Conservation (phyloP, 306 rosid species). For the Biancaea sappan region DNA sequence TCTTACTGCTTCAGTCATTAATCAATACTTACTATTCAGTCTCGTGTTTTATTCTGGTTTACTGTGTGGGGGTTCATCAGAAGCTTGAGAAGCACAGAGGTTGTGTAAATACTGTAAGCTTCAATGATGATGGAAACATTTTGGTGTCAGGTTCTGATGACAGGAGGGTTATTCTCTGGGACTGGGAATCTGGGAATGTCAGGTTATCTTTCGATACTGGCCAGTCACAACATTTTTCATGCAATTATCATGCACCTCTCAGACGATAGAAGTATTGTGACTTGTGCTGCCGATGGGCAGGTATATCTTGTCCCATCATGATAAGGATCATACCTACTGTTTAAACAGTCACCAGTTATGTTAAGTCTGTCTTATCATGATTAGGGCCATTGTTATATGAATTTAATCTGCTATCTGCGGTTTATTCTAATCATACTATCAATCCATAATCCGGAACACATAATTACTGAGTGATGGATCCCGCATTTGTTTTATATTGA, state of each 20-base stretch:
- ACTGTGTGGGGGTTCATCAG: too few relatives aligned
- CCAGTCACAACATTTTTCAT: slow-evolving; percentile 74
- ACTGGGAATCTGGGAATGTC: slow-evolving; percentile 65
- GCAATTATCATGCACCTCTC: slow-evolving; percentile 81
- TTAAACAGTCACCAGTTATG: background rate
- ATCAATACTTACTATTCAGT: too few relatives aligned
- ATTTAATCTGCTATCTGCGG: background rate
- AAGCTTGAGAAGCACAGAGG: slow-evolving; percentile 76
- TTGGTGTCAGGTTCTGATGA: slow-evolving; percentile 91
- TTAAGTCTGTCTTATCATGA: slow-evolving; percentile 7
- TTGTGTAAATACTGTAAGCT: slow-evolving; percentile 84
- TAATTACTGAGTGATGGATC: background rate
- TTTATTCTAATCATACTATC: background rate
- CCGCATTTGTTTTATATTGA: background rate
- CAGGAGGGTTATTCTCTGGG: slow-evolving; percentile 74
- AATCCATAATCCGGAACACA: background rate
- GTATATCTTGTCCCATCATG: slow-evolving; percentile 37
- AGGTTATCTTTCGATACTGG: slow-evolving; percentile 70
- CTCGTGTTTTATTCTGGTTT: too few relatives aligned
- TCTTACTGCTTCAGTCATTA: too few relatives aligned
- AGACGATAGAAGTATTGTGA: slow-evolving; percentile 68
- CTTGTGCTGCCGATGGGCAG: slow-evolving; percentile 98
- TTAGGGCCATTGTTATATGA: background rate
- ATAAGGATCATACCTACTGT: background rate
- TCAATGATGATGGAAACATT: slow-evolving; percentile 74